Percentiles rank a stretch among this genome's conserved stretches.
These are phyloP conservation scores for Ceriops tagal DNA, from an alignment of 345 rosid genomes.

Conservation along the genomic window DNA sequence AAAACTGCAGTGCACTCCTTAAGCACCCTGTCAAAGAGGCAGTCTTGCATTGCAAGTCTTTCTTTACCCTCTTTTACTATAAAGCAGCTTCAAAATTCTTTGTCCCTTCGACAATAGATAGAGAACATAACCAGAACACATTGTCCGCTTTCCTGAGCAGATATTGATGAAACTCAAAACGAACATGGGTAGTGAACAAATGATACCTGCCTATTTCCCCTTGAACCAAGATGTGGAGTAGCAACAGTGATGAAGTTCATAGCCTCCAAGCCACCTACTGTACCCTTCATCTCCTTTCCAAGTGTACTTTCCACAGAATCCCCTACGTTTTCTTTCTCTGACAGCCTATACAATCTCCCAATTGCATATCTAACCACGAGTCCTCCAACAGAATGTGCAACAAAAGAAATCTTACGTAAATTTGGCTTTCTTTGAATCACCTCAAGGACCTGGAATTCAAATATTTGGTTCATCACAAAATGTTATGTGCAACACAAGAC, in stretches of 20 bases:
- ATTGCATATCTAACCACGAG: conserved; percentile 90
- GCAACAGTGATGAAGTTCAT: conserved; percentile 88
- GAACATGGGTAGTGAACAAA: not conserved
- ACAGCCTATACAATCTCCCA: conserved; percentile 75
- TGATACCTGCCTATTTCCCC: conserved; percentile 88
- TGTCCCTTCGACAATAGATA: not conserved
- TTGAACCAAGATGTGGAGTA: conserved; percentile 96
- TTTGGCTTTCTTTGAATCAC: conserved; percentile 59
- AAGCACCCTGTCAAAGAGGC: not conserved
- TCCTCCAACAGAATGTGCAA: conserved; percentile 89
- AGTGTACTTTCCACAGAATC: conserved; percentile 21
- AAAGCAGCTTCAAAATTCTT: not conserved
- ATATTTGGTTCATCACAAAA: conserved; percentile 5
- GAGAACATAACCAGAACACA: not conserved
- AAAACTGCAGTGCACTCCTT: not conserved
- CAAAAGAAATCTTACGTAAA: conserved; percentile 76
- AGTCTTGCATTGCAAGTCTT: not conserved
- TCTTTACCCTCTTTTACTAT: not conserved
- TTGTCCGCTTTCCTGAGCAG: not conserved
- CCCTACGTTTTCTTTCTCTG: conserved; percentile 30
- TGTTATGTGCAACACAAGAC: not conserved
- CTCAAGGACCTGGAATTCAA: conserved; percentile 64
- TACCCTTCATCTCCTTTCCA: conserved; percentile 37
- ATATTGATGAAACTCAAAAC: conserved; percentile 9
- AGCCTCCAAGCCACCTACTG: conserved; percentile 82